These are phyloP conservation scores for Trichosanthes truncata DNA, from an alignment of 306 rosid genomes.

Conservation along the genomic window DNA sequence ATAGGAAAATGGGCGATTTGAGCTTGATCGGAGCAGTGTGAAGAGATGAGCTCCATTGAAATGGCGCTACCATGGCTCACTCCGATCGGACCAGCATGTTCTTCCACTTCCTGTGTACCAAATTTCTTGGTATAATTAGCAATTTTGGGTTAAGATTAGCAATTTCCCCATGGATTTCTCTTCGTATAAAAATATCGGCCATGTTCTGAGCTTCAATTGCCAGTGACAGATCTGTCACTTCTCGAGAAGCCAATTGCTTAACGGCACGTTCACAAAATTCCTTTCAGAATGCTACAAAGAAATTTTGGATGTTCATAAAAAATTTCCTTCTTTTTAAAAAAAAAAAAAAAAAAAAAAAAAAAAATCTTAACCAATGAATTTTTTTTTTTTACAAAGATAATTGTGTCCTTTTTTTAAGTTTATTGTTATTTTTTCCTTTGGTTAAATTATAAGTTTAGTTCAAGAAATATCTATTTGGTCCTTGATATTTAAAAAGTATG, in stretches of 20 bases:
- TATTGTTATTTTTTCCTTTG: no score
- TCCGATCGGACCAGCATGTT: not conserved
- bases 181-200: not conserved
- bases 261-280: slow-evolving; percentile 2
- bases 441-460: no score
- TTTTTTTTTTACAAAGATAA: no score
- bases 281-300: not conserved
- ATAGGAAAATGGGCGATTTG: slow-evolving; percentile 7
- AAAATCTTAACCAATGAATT: no score
- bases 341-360: no score
- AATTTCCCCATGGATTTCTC: not conserved
- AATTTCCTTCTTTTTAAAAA: not conserved
- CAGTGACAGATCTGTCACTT: not conserved
- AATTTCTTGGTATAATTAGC: not conserved
- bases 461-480: no score
- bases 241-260: not conserved
- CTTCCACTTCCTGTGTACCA: not conserved
- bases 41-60: not conserved
- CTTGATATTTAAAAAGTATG: no score
- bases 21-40: slow-evolving; percentile 4
- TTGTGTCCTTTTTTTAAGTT: no score
- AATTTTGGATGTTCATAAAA: not conserved
- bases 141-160: no score
- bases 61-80: slow-evolving; percentile 4
- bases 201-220: not conserved